Evolutionary conservation across 2,329 filamentous ascomycete genomes (phyloP), one percentile per base, ranked within the genome.

Genomic region (Colletotrichum sp.): DNA sequence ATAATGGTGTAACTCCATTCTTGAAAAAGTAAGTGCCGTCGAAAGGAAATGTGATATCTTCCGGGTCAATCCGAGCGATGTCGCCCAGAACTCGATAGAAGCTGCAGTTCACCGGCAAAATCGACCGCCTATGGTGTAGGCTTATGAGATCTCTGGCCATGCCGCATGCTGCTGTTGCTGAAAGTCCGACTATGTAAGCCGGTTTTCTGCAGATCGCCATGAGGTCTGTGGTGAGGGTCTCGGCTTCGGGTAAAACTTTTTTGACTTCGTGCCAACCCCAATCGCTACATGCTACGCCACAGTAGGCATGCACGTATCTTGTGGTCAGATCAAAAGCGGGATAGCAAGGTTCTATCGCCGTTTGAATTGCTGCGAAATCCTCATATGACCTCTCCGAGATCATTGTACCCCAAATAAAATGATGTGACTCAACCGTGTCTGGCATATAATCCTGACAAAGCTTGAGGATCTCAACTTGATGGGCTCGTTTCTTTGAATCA

Each of bases 351-450:
- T 49, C 1, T 13, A 49, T 21, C 0, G 8, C 18, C 1, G 1
- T 21, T 4, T 49, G 44, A 0, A 49, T 4, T 49, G 44, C 10
- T 12, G 18, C 0, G 0, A 49, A 49, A 49, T 49, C 10, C n/a
- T 49, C 44, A 49, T 0, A 49, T 0, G 0, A 49, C 0, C 10
- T 21, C 0, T 13, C 0, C 0, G 3, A 13, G 6, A 49, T 21
- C 6, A 49, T 49, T 49, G n/a, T 12, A n/a, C 18, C 44, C 44
- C 44, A 49, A n/a, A 49, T 49, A 3, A 12, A 0, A 12, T 7
- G 0, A 21, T 13, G 0, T 1, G 9, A 1, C 0, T 21, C 10
- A 4, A 49, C n/a, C 0, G 9, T n/a, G 2, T 49, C 44, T 0
- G 44, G 44, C 44, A 49, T 49, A 7, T 49, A 21, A 13, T 4